Base-by-base conservation (phyloP, 1,284 basidiomycete genomes). In the Microbotryum scabiosae region DNA sequence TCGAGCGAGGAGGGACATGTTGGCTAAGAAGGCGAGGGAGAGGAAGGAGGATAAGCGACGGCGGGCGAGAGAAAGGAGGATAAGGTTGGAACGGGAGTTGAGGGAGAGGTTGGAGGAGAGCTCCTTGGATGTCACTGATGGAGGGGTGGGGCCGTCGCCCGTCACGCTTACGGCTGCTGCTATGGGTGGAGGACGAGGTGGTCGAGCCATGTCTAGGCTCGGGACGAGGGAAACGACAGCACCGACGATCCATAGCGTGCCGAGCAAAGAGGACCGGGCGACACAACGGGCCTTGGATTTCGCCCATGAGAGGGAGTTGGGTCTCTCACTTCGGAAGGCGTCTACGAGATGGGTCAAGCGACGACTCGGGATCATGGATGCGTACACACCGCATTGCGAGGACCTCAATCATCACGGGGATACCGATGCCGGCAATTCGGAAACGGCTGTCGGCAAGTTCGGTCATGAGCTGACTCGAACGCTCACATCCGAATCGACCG, bases 1-100 rank as follows among this genome's bases (percentile, higher is more conserved):
- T 44, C 57, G 64, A 2, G 72, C 80, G 79, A 4, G 78, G 85
- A 46, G 82, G 84, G 70, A 62, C 20, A 25, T 14, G n/a, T 41
- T 69, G 16, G 61, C 61, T 2, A 32, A 26, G 30, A 53, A 45
- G 18, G 66, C 66, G 10, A 18, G 45, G 6, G 58, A 51, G 49
- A 36, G 63, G 20, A 64, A 57, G 45, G 60, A 62, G 59, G 64
- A 51, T 5, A 46, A 54, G 48, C 32, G 28, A 10, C 30, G 45
- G 26, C 36, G 28, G 9, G 20, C 47, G 14, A 51, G 56, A 25
- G 62, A 59, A 30, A 53, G 59, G 25, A 48, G 45, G 18, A 41
- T 52, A 8, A 26, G 57, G 25, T 21, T 53, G 16, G 52, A 59
- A 48, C 81, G 81, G 14, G 66, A 57, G 56, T 56, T 57, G 62